Conservation (phyloP, 2,329 filamentous ascomycete species). For the Cladobotryum mycophilum region DNA sequence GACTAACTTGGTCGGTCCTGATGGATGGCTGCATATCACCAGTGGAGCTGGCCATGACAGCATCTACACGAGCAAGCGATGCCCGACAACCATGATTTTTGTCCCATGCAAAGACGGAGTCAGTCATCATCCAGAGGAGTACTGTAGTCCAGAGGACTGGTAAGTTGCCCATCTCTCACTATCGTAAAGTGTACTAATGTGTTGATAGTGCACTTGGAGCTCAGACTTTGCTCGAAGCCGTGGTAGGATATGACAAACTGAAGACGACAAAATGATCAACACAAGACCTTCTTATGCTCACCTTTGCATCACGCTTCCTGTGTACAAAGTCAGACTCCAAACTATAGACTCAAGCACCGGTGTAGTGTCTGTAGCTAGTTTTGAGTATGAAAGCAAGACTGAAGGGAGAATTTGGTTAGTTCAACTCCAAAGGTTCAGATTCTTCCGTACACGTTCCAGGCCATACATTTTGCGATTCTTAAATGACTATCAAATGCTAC, state of each 20-base stretch:
- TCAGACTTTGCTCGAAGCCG: constrained; percentile 22
- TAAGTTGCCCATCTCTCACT: constrained; percentile 2
- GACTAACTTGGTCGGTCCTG: constrained; percentile 43
- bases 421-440: no score
- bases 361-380: no score
- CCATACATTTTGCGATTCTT: no score
- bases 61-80: constrained; percentile 26
- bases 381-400: no score
- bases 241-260: constrained; percentile 17
- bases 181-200: not conserved
- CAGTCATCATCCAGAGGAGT: constrained; percentile 32
- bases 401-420: no score
- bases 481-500: no score
- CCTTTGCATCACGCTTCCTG: no score
- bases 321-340: no score
- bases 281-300: not conserved
- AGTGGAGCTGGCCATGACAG: constrained; percentile 36
- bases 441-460: no score
- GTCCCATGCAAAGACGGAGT: constrained; percentile 30
- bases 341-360: no score
- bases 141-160: constrained; percentile 31
- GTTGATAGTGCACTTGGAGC: constrained; percentile 19
- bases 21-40: constrained; percentile 28
- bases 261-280: not conserved
- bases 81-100: constrained; percentile 35